These are phyloP conservation scores for Cydonia oblonga DNA, from an alignment of 331 rosid genomes.

Conservation along the genomic window DNA sequence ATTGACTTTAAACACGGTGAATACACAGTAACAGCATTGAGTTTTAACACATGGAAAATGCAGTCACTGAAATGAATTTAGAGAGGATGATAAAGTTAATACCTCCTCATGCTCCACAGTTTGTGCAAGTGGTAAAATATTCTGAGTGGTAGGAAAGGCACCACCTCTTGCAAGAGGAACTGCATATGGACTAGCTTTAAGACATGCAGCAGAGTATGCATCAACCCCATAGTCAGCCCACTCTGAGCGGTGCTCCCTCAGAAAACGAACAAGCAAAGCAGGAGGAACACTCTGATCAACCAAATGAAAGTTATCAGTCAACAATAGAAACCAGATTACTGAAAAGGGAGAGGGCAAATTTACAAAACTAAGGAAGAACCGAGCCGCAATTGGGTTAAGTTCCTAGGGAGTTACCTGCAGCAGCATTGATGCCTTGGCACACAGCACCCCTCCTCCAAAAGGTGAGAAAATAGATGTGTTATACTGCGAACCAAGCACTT, in stretches of 20 bases:
- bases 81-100: not conserved
- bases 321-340: not conserved
- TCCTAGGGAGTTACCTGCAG: conserved; percentile 48
- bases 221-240: conserved; percentile 98
- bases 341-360: not conserved
- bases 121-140: conserved; percentile 82
- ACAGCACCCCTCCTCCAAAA: conserved; percentile 80
- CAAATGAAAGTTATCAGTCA: not conserved
- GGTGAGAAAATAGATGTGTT: conserved; percentile 49
- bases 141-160: conserved; percentile 77
- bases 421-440: conserved; percentile 97
- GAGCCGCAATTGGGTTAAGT: not conserved
- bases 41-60: not conserved
- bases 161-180: conserved; percentile 83
- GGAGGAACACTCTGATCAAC: conserved; percentile 78
- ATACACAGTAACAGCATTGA: not conserved
- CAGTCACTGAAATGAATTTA: not conserved
- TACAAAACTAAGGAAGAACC: not conserved
- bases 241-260: conserved; percentile 94
- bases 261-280: conserved; percentile 82
- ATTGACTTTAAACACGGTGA: not conserved
- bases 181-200: conserved; percentile 70
- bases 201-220: conserved; percentile 85
- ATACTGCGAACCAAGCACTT: conserved; percentile 57
- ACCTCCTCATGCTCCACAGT: conserved; percentile 95